Evolutionary conservation across 108 stramenopile species (phyloP), one percentile per base, ranked within the genome.

Genomic region (Stephanodiscus triporus): DNA sequence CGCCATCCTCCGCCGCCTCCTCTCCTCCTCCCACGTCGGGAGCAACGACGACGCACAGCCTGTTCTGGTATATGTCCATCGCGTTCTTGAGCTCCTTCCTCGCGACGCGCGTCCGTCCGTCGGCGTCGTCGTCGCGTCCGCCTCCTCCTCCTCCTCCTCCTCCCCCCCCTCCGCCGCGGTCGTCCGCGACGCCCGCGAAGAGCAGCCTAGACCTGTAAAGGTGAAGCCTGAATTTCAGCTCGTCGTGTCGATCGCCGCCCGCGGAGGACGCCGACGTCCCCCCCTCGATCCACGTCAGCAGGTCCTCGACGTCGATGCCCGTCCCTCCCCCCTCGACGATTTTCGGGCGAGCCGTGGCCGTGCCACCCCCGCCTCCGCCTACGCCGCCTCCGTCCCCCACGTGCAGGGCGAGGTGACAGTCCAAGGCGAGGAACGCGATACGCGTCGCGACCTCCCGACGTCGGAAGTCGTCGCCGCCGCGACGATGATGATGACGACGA

Each of bases 11-110:
- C 19, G 3, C 58, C 43, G 24, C 14, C 16, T 38, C 58, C 34
- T 59, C 58, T 0, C 17, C 64, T 23, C 22, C 23, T 0, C 50
- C 47, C 1, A 17, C 49, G 51, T 9, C 65, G 29, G 24, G 32
- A 14, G 37, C 48, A 27, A 4, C 57, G 14, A 27, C 27, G 60
- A 60, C 51, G 75, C 81, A 84, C 6, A 86, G 78, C 43, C 91
- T 91, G 61, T 91, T 89, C 50, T 94, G 88, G 73, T 87, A 90
- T 29, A 90, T 77, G 68, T 94, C 93, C 90, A 91, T 94, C 63
- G 93, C 93, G 34, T 77, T 73, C 64, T 91, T 91, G 38, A 94
- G 77, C 70, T 94, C 93, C 70, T 94, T 94, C 38, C 88, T 78
- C 14, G 89, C 51, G 9, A 69, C 43, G 36, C 6, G 54, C 34